These are phyloP conservation scores for Incumbomyces lentus DNA, from an alignment of 2,329 filamentous ascomycete genomes.

Conservation along the genomic window DNA sequence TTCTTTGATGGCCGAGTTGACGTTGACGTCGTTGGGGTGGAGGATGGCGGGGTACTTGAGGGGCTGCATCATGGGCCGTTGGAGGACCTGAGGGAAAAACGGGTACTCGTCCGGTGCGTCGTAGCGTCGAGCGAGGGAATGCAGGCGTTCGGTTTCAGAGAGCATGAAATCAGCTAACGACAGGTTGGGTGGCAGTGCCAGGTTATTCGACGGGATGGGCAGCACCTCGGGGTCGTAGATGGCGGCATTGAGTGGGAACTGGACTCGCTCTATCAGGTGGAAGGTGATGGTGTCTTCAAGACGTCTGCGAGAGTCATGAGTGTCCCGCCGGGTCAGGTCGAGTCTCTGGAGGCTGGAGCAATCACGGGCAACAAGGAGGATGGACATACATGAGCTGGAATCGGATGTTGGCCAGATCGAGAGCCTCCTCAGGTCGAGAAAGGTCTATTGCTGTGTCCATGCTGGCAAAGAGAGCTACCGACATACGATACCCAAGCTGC, in stretches of 20 bases:
- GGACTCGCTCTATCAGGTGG: slow-evolving; percentile 92
- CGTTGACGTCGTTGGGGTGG: slow-evolving; percentile 78
- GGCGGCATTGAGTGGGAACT: slow-evolving; percentile 82
- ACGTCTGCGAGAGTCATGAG: slow-evolving; percentile 49
- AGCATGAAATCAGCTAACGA: slow-evolving; percentile 94
- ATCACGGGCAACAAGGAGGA: slow-evolving; percentile 22
- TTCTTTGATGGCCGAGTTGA: slow-evolving; percentile 76
- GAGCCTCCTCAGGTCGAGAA: slow-evolving; percentile 68
- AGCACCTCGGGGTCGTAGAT: slow-evolving; percentile 80
- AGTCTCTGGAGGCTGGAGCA: background rate
- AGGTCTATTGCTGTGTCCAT: slow-evolving; percentile 93
- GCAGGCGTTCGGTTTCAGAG: slow-evolving; percentile 75
- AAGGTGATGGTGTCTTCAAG: slow-evolving; percentile 97
- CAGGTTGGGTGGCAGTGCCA: slow-evolving; percentile 89
- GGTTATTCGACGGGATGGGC: slow-evolving; percentile 57
- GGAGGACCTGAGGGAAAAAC: slow-evolving; percentile 78
- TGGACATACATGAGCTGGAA: slow-evolving; percentile 71
- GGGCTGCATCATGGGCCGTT: slow-evolving; percentile 73
- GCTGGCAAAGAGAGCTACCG: background rate
- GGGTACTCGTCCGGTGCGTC: slow-evolving; percentile 95
- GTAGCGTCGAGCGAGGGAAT: slow-evolving; percentile 88
- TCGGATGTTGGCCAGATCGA: slow-evolving; percentile 85
- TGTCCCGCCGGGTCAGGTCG: background rate
- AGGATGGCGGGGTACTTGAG: slow-evolving; percentile 82
- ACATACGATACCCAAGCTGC: background rate